Percentiles rank a stretch among this genome's conserved stretches.
phyloP scores from a whole-genome alignment of 768 basidiomycete species.

The Tephrocybe sp. region DNA sequence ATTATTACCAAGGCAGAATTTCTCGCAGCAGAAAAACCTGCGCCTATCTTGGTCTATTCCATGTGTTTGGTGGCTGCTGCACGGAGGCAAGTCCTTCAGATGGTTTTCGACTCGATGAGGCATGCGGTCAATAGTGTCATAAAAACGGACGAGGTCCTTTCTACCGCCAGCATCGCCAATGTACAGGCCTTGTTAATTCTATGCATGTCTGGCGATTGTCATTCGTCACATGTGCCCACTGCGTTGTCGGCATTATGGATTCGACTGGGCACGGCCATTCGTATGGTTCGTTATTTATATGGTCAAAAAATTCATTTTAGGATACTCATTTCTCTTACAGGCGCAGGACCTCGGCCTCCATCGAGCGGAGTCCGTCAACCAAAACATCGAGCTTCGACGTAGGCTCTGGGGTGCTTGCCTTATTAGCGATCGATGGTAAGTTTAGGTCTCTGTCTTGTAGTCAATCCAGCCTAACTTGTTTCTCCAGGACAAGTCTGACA shows the following conservation, averaged over 20 bases:
- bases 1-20: constrained; percentile 90
- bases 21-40: constrained; percentile 65
- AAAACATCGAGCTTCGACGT: constrained; percentile 81
- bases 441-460: constrained; percentile 11
- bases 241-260: constrained; percentile 87
- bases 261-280: constrained; percentile 82
- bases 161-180: constrained; percentile 80
- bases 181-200: constrained; percentile 85
- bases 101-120: constrained; percentile 88
- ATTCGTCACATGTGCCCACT: constrained; percentile 84
- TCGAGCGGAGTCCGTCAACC: constrained; percentile 83
- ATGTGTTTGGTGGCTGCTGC: constrained; percentile 93
- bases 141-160: constrained; percentile 87
- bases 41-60: constrained; percentile 85
- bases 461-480: constrained; percentile 5
- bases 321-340: constrained; percentile 34
- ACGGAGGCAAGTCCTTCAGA: constrained; percentile 76
- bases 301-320: neutral
- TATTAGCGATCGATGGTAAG: constrained; percentile 90
- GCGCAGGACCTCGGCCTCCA: constrained; percentile 97
- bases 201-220: constrained; percentile 86
- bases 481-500: constrained; percentile 73
- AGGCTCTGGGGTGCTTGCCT: constrained; percentile 95
- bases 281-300: constrained; percentile 63
- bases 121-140: constrained; percentile 84